Base-by-base conservation (phyloP, 1,284 basidiomycete genomes). In the Trichosporon ovoides region DNA sequence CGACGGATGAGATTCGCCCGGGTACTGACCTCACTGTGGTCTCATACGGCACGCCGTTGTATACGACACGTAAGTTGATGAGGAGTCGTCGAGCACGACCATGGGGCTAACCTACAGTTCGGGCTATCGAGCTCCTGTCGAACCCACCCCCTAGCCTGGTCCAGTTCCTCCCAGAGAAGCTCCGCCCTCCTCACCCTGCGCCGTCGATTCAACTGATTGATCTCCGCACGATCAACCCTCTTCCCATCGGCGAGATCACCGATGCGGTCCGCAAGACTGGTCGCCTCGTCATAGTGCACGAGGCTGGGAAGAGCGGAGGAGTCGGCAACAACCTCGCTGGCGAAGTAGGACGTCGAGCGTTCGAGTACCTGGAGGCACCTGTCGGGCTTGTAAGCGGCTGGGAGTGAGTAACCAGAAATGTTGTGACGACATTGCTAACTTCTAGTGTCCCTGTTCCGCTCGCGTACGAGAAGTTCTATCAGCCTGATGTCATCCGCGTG, bases 21-120 rank as follows among this genome's bases (percentile, higher is more conserved):
- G 94, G 94, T 1, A 81, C 83, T 1, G 92, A 96, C 71, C 77
- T 97, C 10, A 97, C 94, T 0, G 76, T 97, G 7, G 81, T 97
- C 28, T 86, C 89, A 5, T 97, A 91, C 85, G 93, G 93, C 14
- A 94, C 92, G 13, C 91, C 93, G 0, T 77, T 97, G 22, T 96
- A 93, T 78, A 87, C 89, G 62, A 92, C 91, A 28, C 75, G 89
- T 94, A 77, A 82, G 87, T 50, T 63, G 78, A n/a, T 37, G 35
- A 4, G 13, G 16, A 4, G 14, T 7, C 14, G 1, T 10, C 22
- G 19, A 74, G 74, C 3, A 79, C 81, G 36, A 43, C 56, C 14
- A 55, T 49, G 33, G 5, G 2, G 14, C 31, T 38, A 16, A 49
- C 16, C 9, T 9, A 11, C 58, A 76, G 74, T 70, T 19, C 70